phyloP scores from a whole-genome alignment of 352 stramenopile genomes.

The Phytophthora litchii region DNA sequence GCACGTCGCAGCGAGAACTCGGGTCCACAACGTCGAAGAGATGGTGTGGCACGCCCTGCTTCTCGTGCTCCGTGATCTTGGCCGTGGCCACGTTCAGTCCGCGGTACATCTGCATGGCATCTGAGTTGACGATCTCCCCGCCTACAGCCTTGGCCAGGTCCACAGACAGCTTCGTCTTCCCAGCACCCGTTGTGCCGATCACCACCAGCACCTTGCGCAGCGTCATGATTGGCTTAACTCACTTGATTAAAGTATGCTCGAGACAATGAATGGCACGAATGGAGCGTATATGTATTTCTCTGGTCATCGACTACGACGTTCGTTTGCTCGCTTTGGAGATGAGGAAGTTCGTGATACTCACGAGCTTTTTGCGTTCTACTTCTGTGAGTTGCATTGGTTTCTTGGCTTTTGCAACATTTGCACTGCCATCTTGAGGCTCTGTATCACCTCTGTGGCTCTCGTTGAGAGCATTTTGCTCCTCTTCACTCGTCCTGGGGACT shows the following conservation, averaged over 20 bases:
- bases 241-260: conserved; percentile 11
- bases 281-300: not conserved
- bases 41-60: conserved; percentile 90
- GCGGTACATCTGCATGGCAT: conserved; percentile 93
- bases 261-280: not conserved
- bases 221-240: conserved; percentile 21
- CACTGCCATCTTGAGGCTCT: not conserved
- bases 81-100: conserved; percentile 90
- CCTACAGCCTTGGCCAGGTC: conserved; percentile 89
- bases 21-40: conserved; percentile 88
- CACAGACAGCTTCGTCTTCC: conserved; percentile 93
- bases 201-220: conserved; percentile 89
- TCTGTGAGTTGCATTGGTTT: conserved; percentile 19
- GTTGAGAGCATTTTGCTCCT: not conserved
- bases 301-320: conserved; percentile 8
- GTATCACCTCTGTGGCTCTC: not conserved
- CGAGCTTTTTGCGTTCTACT: conserved; percentile 45
- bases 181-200: conserved; percentile 90
- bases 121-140: conserved; percentile 92
- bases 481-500: conserved; percentile 6
- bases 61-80: conserved; percentile 87
- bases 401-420: conserved; percentile 2
- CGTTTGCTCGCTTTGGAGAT: conserved; percentile 68
- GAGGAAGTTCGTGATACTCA: conserved; percentile 67
- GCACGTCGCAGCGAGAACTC: conserved; percentile 72